Evolutionary conservation across 192 early-diverging fungal genomes (phyloP).

Genomic region (Irineochytrium annulatum): DNA sequence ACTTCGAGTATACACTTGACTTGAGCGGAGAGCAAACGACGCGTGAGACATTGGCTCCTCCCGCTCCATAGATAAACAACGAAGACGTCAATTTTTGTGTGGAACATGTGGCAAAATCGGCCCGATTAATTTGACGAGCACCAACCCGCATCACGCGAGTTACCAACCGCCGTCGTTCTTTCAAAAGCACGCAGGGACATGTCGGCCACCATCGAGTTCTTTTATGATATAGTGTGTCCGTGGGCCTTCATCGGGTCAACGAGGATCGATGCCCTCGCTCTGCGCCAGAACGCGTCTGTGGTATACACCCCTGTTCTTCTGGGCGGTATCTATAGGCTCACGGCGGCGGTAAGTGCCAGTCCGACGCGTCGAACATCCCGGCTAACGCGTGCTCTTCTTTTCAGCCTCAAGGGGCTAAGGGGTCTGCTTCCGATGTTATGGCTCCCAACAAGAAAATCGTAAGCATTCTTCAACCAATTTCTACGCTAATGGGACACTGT

Average conservation of each 20-base stretch:
- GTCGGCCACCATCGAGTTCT: not conserved
- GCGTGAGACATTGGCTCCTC: too few relatives aligned
- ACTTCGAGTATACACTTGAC: too few relatives aligned
- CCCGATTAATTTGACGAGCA: too few relatives aligned
- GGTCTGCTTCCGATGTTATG: conserved; percentile 23
- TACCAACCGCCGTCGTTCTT: too few relatives aligned
- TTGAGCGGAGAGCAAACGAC: too few relatives aligned
- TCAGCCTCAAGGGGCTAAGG: conserved; percentile 13
- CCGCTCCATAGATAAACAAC: too few relatives aligned
- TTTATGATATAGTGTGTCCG: conserved; percentile 19
- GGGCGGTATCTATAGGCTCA: conserved; percentile 27
- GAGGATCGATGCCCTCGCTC: conserved; percentile 5
- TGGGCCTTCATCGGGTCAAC: conserved; percentile 22
- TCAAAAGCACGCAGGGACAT: too few relatives aligned
- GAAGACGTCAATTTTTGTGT: too few relatives aligned
- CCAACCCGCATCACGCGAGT: too few relatives aligned
- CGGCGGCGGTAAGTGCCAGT: conserved; percentile 12
- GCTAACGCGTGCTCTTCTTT: not conserved
- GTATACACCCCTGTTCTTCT: conserved; percentile 19
- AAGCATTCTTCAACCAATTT: too few relatives aligned
- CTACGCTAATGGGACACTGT: too few relatives aligned
- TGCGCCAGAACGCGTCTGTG: not conserved
- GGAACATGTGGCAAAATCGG: too few relatives aligned
- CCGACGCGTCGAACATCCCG: not conserved
- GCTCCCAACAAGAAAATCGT: not conserved